Conservation (phyloP, 129 eudicot species). For the Saussurea involucrata region DNA sequence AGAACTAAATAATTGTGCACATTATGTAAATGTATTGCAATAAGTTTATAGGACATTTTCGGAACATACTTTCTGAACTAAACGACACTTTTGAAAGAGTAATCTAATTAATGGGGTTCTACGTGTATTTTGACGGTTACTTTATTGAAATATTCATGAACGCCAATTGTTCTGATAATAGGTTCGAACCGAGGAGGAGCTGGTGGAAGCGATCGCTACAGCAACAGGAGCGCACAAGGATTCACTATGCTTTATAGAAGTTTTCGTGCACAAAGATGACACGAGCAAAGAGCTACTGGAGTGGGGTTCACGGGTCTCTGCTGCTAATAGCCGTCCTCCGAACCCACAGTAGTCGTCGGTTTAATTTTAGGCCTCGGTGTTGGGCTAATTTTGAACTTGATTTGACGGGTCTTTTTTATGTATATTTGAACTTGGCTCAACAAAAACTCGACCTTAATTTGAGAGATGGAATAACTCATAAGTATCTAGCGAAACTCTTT, state of each 20-base stretch:
- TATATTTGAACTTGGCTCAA: background rate
- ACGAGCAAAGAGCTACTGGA: conserved; percentile 90
- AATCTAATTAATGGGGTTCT: no score
- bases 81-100: background rate
- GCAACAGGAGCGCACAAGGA: conserved; percentile 57
- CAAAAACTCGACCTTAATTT: background rate
- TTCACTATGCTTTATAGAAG: conserved; percentile 83
- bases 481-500: no score
- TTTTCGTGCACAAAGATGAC: conserved; percentile 74
- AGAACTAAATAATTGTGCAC: no score
- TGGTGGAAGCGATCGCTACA: conserved; percentile 58
- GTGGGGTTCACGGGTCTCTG: conserved; percentile 89
- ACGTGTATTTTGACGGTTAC: background rate
- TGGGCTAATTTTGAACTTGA: background rate
- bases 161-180: conserved; percentile 15
- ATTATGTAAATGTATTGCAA: background rate
- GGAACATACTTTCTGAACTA: no score
- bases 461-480: background rate
- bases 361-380: background rate
- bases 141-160: background rate
- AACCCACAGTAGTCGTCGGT: conserved; percentile 56
- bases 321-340: conserved; percentile 86
- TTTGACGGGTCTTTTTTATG: background rate
- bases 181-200: conserved; percentile 75
- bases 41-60: background rate